phyloP scores from a whole-genome alignment of 1,284 basidiomycete genomes.

The Apiotrichum gamsii region DNA sequence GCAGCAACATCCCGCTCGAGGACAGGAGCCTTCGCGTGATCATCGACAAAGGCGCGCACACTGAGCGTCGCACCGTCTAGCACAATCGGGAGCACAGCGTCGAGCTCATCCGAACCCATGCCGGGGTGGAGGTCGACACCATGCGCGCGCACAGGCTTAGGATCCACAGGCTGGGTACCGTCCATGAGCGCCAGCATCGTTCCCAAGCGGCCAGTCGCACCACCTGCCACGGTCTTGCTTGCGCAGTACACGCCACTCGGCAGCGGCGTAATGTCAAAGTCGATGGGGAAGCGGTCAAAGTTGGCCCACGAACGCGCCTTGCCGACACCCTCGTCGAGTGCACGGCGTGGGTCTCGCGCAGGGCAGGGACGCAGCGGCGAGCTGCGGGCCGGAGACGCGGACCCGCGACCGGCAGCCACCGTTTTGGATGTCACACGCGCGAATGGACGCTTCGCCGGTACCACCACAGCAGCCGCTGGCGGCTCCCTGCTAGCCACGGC shows the following conservation, averaged over 20 bases:
- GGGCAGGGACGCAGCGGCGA: background rate
- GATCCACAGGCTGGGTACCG: background rate
- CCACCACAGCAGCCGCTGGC: background rate
- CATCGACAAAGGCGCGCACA: conserved; percentile 15
- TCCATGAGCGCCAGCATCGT: conserved; percentile 12
- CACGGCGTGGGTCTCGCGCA: background rate
- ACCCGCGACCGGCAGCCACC: background rate
- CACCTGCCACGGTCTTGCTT: no score
- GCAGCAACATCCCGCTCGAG: conserved; percentile 2
- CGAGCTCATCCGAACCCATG: conserved; percentile 20
- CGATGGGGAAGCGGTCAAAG: conserved; percentile 41
- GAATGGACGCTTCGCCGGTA: background rate
- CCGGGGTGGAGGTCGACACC: conserved; percentile 19
- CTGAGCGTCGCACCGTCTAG: conserved; percentile 21
- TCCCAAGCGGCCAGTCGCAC: conserved; percentile 3
- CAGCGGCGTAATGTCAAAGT: conserved; percentile 43
- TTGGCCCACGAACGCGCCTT: conserved; percentile 46
- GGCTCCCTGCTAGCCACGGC: conserved; percentile 5
- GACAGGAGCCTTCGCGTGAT: background rate
- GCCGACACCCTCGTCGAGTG: conserved; percentile 35
- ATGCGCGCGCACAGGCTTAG: conserved; percentile 7
- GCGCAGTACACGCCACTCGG: conserved; percentile 38
- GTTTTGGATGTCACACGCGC: conserved; percentile 1
- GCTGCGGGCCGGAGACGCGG: background rate
- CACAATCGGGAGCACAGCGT: conserved; percentile 24